Evolutionary conservation across 441 rosid species (phyloP), one percentile per base, ranked within the genome.

Genomic region (Populus hybrid): DNA sequence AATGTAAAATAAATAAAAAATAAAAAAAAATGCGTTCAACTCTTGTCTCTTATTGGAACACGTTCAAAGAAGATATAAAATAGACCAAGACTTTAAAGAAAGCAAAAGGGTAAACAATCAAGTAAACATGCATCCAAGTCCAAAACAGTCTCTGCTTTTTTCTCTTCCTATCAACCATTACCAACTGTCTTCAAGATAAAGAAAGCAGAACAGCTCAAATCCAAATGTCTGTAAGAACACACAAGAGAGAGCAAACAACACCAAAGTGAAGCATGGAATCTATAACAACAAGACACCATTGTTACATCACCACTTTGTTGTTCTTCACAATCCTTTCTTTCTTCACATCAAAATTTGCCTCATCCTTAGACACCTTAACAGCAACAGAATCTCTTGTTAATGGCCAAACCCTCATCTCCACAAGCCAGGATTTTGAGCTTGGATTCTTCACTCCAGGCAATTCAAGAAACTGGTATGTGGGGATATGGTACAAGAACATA

Each of bases 401-500:
- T 67, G 88, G 82, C 40, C 61, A 77, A 2, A 87, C 86, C 40
- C 83, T 93, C 73, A 16, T 89, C 75, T 93, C 99, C 61, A 6
- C 66, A 10, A 68, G 5, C 5, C 84, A 86, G 42, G 73, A 34
- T 21, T 95, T 95, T 78, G 89, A 85, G 75, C 86, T 93, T 20
- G 98, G 97, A 1, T 89, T 92, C 84, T 94, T 94, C 85, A 69
- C 79, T 20, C 84, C 84, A 0, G 83, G 69, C 6, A 38, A 76
- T 75, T 77, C 88, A 4, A 78, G 64, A 11, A 65, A 72, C 23
- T 84, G 97, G 77, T 93, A 85, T 72, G 80, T 93, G 16, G 99
- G 99, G 12, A 89, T 95, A 20, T 86, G 97, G 97, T 93, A 93
- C 73, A 81, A 85, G 26, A 77, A 83, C 74, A 78, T 92, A 65